Base-by-base conservation (phyloP, 2,329 filamentous ascomycete genomes). In the Blastomyces silverae region DNA sequence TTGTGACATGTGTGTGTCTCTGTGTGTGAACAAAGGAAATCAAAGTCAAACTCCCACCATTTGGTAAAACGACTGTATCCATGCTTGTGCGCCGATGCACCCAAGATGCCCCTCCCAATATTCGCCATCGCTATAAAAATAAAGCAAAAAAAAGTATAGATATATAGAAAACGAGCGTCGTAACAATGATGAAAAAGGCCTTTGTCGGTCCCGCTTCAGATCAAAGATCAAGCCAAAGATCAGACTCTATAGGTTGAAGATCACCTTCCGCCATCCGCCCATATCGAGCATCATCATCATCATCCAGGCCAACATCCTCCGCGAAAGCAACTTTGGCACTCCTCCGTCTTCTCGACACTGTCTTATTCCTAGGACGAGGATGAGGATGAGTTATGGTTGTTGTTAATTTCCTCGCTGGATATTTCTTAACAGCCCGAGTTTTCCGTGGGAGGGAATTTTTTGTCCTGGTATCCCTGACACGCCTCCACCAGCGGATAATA, bases 401-500 rank as follows among this genome's bases (percentile, higher is more conserved):
- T 50, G 3, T 50, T 22, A 7, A 20, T 44, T 61, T 61, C 28
- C 20, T 50, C 8, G 44, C 59, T 10, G 20, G 59, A 61, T 42
- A 37, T 61, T 52, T 61, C 44, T 17, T 22, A 34, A 10, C 15
- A 50, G 42, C 17, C 8, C 15, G 44, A 37, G 22, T n/a, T 22
- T 7, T 28, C 31, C 25, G 48, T 39, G 37, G 20, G 22, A 22
- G 44, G 25, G 20, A 39, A 22, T 50, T 61, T 1, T 37, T 61
- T 8, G 69, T 63, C 50, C 64, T 70, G 37, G 64, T 68, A 34
- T 64, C 56, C 64, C 70, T 71, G 50, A 69, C 60, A 39, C 62
- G 62, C 64, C 71, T 73, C 75, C 76, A 77, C 72, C 74, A 75
- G n/a, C 67, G 68, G 64, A 72, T 52, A 44, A 78, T 77, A 13